Evolutionary conservation across 148 eudicot species (phyloP).

Genomic region (Gaultheria prostrata): DNA sequence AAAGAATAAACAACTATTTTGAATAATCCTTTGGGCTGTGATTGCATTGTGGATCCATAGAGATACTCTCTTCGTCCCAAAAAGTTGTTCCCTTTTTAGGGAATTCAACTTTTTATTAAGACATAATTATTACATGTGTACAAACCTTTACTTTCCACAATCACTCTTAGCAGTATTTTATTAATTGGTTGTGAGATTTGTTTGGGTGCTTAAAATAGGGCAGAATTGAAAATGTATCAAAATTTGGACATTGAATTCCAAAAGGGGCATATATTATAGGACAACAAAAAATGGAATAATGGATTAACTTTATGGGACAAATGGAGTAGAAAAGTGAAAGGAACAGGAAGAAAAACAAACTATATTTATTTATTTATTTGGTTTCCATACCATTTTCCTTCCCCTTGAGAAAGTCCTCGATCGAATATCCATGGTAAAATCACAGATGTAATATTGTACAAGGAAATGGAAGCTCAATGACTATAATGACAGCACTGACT

Average conservation of each 20-base stretch:
- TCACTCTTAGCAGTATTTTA: no score
- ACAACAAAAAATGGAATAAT: no score
- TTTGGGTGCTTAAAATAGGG: no score
- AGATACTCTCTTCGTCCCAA: background rate
- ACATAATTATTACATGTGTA: no score
- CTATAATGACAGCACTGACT: background rate
- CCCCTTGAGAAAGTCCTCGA: background rate
- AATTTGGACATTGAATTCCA: no score
- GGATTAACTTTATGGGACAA: no score
- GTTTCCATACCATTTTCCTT: background rate
- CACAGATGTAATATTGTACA: constrained; percentile 32
- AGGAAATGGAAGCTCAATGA: constrained; percentile 47
- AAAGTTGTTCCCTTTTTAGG: no score
- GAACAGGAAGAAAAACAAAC: background rate
- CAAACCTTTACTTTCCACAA: no score
- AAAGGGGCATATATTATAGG: no score
- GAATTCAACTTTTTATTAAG: no score
- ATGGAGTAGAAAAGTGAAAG: background rate
- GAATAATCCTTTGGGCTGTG: background rate
- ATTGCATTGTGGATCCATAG: background rate
- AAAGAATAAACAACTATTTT: background rate
- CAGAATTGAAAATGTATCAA: no score
- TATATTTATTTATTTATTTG: background rate
- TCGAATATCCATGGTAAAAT: background rate
- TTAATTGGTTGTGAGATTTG: no score